phyloP scores from a whole-genome alignment of 768 basidiomycete genomes.

The Polyporus arcularius region DNA sequence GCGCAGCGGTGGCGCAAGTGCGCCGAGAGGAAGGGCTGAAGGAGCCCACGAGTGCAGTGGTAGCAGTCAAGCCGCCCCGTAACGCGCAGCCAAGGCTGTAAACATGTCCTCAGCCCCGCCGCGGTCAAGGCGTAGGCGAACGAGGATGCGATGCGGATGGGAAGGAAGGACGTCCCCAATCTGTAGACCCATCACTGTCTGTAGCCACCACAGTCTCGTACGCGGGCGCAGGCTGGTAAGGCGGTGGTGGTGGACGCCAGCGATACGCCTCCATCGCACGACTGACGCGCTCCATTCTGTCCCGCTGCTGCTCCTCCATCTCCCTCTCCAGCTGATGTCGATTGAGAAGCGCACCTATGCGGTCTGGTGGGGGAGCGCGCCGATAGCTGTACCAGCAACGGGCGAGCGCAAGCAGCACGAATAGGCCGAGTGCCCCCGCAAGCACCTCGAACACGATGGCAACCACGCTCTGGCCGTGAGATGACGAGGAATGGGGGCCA shows the following conservation, averaged over 20 bases:
- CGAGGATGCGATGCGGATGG: not conserved
- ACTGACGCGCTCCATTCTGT: constrained; percentile 28
- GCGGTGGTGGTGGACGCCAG: constrained; percentile 49
- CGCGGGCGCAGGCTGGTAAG: constrained; percentile 53
- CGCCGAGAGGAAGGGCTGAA: too few relatives aligned
- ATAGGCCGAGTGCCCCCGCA: constrained; percentile 41
- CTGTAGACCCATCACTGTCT: constrained; percentile 1
- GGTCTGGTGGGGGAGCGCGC: constrained; percentile 47
- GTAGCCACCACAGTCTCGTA: constrained; percentile 35
- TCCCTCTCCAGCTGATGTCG: constrained; percentile 52
- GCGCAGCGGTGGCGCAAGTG: not conserved
- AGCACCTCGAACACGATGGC: constrained; percentile 48
- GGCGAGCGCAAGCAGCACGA: constrained; percentile 36
- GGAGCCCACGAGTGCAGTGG: too few relatives aligned
- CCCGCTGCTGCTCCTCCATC: constrained; percentile 48
- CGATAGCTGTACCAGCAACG: constrained; percentile 47
- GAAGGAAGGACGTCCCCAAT: not conserved
- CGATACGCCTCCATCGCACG: constrained; percentile 25
- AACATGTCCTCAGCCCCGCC: not conserved
- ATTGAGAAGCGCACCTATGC: constrained; percentile 42
- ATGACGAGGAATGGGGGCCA: constrained; percentile 2
- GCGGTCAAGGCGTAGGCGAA: not conserved
- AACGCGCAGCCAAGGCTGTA: not conserved
- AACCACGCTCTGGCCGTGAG: constrained; percentile 29
- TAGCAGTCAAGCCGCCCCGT: not conserved